Percentiles rank a stretch among this genome's conserved stretches.
These are phyloP conservation scores for Theobroma grandiflorum DNA, from an alignment of 441 rosid species.

Conservation along the genomic window DNA sequence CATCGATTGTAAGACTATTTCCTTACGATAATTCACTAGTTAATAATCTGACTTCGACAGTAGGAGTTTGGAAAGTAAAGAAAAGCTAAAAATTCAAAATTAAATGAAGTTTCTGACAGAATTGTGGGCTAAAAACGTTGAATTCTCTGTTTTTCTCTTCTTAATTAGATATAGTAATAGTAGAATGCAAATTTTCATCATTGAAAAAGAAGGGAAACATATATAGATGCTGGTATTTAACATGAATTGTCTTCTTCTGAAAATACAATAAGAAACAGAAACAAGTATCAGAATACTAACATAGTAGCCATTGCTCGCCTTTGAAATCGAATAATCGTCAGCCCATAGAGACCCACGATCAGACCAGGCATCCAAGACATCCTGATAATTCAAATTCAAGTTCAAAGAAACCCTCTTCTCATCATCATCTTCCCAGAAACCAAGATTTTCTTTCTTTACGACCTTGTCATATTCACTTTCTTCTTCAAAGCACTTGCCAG, in stretches of 20 bases:
- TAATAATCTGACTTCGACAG: background rate
- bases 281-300: conserved; percentile 44
- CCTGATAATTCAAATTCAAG: conserved; percentile 77
- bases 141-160: conserved; percentile 4
- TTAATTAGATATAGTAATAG: background rate
- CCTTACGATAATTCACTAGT: background rate
- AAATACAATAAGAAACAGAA: background rate
- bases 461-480: conserved; percentile 10
- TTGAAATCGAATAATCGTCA: conserved; percentile 36
- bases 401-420: conserved; percentile 52
- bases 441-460: conserved; percentile 46
- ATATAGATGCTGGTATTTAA: background rate
- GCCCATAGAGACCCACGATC: conserved; percentile 62
- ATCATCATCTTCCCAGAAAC: conserved; percentile 49
- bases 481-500: conserved; percentile 20
- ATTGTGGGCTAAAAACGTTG: background rate
- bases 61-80: background rate
- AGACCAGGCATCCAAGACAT: conserved; percentile 83
- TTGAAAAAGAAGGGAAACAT: background rate
- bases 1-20: background rate
- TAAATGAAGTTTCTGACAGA: background rate
- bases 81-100: background rate
- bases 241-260: background rate
- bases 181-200: background rate
- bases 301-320: conserved; percentile 43